These are phyloP conservation scores for Chamaecrista fasciculata DNA, from an alignment of 306 rosid species.

Conservation along the genomic window DNA sequence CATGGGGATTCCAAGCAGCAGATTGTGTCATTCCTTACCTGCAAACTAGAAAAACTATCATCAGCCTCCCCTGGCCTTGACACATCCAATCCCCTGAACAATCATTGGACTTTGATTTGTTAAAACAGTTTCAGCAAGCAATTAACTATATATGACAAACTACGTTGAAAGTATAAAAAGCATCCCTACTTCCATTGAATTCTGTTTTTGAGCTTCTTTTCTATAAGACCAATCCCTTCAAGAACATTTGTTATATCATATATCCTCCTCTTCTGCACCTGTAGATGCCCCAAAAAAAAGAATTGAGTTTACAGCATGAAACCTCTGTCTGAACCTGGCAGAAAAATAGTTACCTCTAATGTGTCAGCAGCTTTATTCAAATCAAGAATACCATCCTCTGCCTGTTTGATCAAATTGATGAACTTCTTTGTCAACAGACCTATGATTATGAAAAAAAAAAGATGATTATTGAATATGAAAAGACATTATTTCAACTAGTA, in stretches of 20 bases:
- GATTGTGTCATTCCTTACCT: constrained; percentile 51
- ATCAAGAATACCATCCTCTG: constrained; percentile 68
- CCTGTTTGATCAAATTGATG: constrained; percentile 88
- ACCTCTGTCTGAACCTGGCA: constrained; percentile 21
- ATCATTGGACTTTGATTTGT: constrained; percentile 29
- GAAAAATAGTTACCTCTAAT: constrained; percentile 63
- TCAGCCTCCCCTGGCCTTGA: constrained; percentile 77
- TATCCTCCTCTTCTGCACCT: constrained; percentile 98
- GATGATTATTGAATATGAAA: constrained; percentile 5
- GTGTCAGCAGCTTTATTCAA: constrained; percentile 96
- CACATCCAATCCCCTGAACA: constrained; percentile 82
- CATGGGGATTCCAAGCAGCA: constrained; percentile 29
- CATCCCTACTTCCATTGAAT: constrained; percentile 94
- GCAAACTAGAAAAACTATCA: constrained; percentile 74
- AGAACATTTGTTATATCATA: constrained; percentile 98
- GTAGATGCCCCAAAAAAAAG: constrained; percentile 29
- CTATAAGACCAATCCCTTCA: constrained; percentile 99
- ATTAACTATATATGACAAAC: constrained; percentile 21
- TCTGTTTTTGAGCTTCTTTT: constrained; percentile 94
- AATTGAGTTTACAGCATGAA: constrained; percentile 29
- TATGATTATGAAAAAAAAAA: constrained; percentile 27
- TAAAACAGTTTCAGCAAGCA: constrained; percentile 23
- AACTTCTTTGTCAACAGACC: constrained; percentile 95
- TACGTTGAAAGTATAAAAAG: constrained; percentile 15
- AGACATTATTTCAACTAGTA: constrained; percentile 9